Evolutionary conservation across 2,329 filamentous ascomycete genomes (phyloP), one percentile per base, ranked within the genome.

Genomic region (Monosporascus sp.): DNA sequence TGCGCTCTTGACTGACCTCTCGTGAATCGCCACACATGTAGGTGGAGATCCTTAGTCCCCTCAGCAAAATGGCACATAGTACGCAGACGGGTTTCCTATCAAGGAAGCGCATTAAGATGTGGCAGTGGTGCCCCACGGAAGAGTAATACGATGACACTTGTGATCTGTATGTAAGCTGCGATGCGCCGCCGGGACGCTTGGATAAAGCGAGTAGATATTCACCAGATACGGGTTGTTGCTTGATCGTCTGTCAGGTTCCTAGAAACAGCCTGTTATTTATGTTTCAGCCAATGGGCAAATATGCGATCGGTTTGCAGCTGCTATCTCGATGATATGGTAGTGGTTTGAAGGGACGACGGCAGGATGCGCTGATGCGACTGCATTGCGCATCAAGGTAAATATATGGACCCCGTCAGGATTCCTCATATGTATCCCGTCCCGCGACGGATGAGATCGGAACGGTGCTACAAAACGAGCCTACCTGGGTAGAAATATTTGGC

Each of bases 291-390:
- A 57, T 55, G 51, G 51, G 14, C 41, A 17, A 47, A 45, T 44
- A 56, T 54, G 54, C 52, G 53, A 58, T 46, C 54, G 51, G 49
- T 51, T 52, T 59, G 57, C 57, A 52, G 54, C 54, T 59, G 47
- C 48, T 45, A 52, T 59, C 50, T 51, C 48, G 20, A 52, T 51
- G 50, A 48, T 49, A 50, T 49, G 55, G 50, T 46, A 53, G 49
- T 48, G 51, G 48, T 55, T 52, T 52, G 51, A 55, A 55, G 50
- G 50, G 53, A 15, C 17, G 54, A 55, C 55, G 45, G 54, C 54
- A 59, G 55, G 53, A 60, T 59, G 58, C 54, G 57, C 53, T 56
- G 54, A 59, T 60, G 57, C 57, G 57, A 53, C 59, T 58, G n/a
- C 55, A 59, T 59, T 55, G 57, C 55, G 55, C 52, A 60, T 56